phyloP scores from a whole-genome alignment of 116 monocot species.

The Cymodocea nodosa region DNA sequence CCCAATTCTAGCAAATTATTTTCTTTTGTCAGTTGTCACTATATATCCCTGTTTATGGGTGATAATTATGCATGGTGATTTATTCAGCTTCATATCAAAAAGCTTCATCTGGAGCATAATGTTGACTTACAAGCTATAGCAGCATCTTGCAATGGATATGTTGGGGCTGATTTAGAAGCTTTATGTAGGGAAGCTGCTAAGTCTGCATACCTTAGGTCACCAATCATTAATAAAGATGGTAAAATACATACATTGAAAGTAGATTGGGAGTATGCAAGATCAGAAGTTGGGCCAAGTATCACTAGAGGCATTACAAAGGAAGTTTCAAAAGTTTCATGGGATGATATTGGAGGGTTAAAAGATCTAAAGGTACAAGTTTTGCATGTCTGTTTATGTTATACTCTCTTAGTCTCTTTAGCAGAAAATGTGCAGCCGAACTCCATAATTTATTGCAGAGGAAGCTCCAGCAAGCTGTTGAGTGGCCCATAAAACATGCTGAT shows the following conservation, averaged over 20 bases:
- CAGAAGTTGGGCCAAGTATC: conserved; percentile 62
- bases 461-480: conserved; percentile 80
- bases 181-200: conserved; percentile 72
- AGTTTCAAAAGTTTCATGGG: conserved; percentile 73
- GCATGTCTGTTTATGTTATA: no score
- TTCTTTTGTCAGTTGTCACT: no score
- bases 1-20: no score
- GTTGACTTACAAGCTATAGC: conserved; percentile 76
- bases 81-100: conserved; percentile 56
- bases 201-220: conserved; percentile 42
- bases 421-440: background rate
- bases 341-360: conserved; percentile 89
- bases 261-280: conserved; percentile 77
- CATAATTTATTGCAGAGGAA: conserved; percentile 42
- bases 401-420: no score
- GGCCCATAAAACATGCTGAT: conserved; percentile 83
- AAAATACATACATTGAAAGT: conserved; percentile 18
- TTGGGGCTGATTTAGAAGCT: conserved; percentile 85
- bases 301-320: conserved; percentile 79
- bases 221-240: conserved; percentile 9
- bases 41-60: background rate
- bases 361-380: conserved; percentile 59
- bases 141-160: conserved; percentile 83
- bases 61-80: conserved; percentile 7
- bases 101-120: conserved; percentile 35